A percentile compares a stretch with the other conserved stretches of the same genome.
Conservation (phyloP, 169 alveolate species). For the Sarcocystis neurona region DNA sequence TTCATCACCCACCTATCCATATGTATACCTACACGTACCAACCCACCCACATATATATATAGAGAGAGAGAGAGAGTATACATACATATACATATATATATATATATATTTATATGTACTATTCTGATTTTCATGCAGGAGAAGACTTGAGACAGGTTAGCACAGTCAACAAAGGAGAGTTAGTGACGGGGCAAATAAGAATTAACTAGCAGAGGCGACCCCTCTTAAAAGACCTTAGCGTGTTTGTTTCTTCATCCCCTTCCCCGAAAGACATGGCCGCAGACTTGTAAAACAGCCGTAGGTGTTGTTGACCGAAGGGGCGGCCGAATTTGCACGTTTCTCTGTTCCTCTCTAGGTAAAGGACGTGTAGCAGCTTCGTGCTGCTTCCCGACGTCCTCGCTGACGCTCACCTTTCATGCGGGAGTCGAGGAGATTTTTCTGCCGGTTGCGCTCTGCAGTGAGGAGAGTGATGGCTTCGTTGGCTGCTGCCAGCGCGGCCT, state of each 20-base stretch:
- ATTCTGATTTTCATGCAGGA: neutral
- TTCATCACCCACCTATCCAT: neutral
- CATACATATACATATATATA: neutral
- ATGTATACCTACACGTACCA: neutral
- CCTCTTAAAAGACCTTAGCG: too few species aligned
- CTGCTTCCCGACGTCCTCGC: neutral
- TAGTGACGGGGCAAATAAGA: neutral
- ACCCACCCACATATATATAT: neutral
- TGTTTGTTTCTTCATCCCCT: too few species aligned
- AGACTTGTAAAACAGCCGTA: too few species aligned
- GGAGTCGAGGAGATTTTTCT: constrained; percentile 4
- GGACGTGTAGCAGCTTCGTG: neutral
- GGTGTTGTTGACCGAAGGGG: too few species aligned
- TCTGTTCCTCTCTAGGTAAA: neutral
- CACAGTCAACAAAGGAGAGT: neutral
- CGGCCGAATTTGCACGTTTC: neutral
- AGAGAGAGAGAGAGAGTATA: neutral
- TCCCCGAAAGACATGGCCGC: too few species aligned
- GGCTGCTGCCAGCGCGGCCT: neutral
- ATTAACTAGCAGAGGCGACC: neutral
- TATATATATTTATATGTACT: too few species aligned
- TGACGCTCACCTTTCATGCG: neutral
- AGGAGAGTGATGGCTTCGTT: too few species aligned
- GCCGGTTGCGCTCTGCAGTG: constrained; percentile 17
- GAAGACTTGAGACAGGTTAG: neutral